Percentiles rank a stretch among this genome's conserved stretches.
Evolutionary conservation across 2,329 filamentous ascomycete genomes (phyloP).

Genomic region (Amauroascus niger): DNA sequence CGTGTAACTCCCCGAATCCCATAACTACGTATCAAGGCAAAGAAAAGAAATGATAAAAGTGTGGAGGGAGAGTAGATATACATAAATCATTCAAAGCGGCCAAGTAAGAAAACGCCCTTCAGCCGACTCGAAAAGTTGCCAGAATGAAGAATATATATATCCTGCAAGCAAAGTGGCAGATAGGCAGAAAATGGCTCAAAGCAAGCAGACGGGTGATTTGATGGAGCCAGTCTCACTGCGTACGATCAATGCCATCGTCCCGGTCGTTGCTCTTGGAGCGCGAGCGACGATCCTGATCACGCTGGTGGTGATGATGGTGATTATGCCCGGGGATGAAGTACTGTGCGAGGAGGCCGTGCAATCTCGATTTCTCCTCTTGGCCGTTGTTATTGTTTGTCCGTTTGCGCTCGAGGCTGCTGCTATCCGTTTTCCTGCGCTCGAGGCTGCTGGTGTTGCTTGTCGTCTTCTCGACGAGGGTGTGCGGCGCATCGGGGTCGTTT

Average conservation of each 20-base stretch:
- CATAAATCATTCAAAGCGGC: no score
- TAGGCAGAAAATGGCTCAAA: no score
- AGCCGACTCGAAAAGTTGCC: no score
- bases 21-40: no score
- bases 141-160: no score
- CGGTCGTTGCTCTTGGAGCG: conserved; percentile 1
- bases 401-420: conserved; percentile 1
- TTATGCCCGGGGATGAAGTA: background rate
- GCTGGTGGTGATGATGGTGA: background rate
- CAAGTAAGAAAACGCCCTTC: no score
- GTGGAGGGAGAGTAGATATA: no score
- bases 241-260: background rate
- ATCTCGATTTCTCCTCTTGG: background rate
- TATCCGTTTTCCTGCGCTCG: background rate
- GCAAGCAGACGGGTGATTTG: no score
- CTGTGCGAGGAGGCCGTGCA: background rate
- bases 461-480: background rate
- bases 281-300: background rate
- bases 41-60: no score
- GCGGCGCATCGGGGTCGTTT: background rate
- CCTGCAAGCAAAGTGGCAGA: no score
- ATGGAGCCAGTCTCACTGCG: no score
- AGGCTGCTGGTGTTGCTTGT: conserved; percentile 2
- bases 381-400: background rate
- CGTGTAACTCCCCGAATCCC: no score